Evolutionary conservation across 805 yeast genomes (phyloP), one percentile per base, ranked within the genome.

Genomic region (Starmerella lactis-condensi): DNA sequence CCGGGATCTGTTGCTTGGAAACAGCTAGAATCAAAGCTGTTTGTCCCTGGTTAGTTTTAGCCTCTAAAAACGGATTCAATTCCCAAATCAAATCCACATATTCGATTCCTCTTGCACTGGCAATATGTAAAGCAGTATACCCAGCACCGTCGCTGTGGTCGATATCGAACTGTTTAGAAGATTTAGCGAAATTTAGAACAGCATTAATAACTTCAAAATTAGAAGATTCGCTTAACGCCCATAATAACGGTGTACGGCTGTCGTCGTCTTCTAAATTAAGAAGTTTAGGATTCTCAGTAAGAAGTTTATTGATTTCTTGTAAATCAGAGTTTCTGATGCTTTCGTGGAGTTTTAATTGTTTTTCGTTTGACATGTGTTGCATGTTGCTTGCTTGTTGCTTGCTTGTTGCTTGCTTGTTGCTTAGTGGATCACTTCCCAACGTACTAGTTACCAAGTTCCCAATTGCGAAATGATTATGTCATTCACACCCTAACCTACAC

Each of bases 111-210:
- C 74, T 60, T 0, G 93, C 67, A 1, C 76, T 64, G 0, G 89
- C 81, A 31, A 85, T 72, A 51, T 83, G 95, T 21, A 79, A 45
- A 1, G 91, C 81, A 0, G 85, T 74, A 93, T 93, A 83, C 1
- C 92, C 92, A 8, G 83, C 61, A 13, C 65, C 72, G 50, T 83
- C 96, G 0, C 47, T 44, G 3, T 73, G 76, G 47, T 81, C 89
- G 9, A 81, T 50, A 39, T 79, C 85, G 16, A 65, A 53, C 9
- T 22, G 22, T 22, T 34, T 24, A 37, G 48, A 35, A 32, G 50
- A 38, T 33, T 51, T 33, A 43, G 40, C 36, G 22, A 58, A 62
- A 33, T 53, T 56, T 33, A 60, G 50, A 6, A 73, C 46, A 22
- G 64, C 42, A 11, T 61, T 53, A 0, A 68, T 69, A 13, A 74